A percentile compares a stretch with the other conserved stretches of the same genome.
phyloP scores from a whole-genome alignment of 495 filamentous ascomycete species.

The Penicillium canescens region DNA sequence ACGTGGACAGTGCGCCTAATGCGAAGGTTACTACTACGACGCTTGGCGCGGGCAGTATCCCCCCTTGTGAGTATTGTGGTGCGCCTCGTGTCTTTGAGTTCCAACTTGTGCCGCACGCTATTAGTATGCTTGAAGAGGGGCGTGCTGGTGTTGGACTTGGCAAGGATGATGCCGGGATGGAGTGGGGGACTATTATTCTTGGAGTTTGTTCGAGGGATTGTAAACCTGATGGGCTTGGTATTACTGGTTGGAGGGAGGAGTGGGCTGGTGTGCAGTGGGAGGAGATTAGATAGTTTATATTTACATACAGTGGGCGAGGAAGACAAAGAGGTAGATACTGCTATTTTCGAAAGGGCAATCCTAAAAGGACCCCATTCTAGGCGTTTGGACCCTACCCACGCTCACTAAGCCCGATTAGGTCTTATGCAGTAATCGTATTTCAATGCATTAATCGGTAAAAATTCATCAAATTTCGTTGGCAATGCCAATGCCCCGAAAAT shows the following conservation, averaged over 20 bases:
- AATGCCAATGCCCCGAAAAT: too few relatives aligned
- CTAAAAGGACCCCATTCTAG: too few relatives aligned
- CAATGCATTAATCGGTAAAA: too few relatives aligned
- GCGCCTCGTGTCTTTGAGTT: constrained; percentile 81
- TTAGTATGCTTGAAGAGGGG: constrained; percentile 82
- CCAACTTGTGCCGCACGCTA: constrained; percentile 88
- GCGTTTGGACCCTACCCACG: too few relatives aligned
- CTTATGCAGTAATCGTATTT: too few relatives aligned
- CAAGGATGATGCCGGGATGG: constrained; percentile 78
- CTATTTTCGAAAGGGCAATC: too few relatives aligned
- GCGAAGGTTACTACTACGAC: constrained; percentile 26
- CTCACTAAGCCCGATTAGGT: too few relatives aligned
- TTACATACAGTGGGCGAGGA: neutral
- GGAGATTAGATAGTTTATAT: constrained; percentile 50
- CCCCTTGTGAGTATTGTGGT: constrained; percentile 75
- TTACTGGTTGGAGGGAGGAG: constrained; percentile 80
- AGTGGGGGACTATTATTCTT: constrained; percentile 97
- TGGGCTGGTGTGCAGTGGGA: constrained; percentile 99
- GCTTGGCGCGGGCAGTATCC: constrained; percentile 48
- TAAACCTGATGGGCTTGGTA: constrained; percentile 49
- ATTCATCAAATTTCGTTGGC: too few relatives aligned
- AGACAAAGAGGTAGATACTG: too few relatives aligned
- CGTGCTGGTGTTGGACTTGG: constrained; percentile 60
- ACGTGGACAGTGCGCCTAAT: constrained; percentile 26
- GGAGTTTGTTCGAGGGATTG: constrained; percentile 79